Base-by-base conservation (phyloP, 2,329 filamentous ascomycete genomes). In the Ambrosiella beaveri region DNA sequence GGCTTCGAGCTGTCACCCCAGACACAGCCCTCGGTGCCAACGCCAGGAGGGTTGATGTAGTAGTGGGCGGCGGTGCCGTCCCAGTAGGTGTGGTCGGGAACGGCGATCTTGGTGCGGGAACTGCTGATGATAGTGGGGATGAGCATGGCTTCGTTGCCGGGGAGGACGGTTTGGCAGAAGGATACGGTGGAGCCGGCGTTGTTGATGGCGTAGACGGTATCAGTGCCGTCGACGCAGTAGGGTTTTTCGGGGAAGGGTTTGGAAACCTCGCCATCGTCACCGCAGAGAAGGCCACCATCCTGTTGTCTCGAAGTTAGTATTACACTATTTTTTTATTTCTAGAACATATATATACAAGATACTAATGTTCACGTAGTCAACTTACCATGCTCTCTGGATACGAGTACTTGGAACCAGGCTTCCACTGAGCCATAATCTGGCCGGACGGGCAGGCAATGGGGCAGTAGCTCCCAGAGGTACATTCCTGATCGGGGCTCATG, bases 121-220 rank as follows among this genome's bases (percentile, higher is more conserved):
- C 73, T 71, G 19, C 73, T 65, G 52, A 89, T 81, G 62, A 81
- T 69, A n/a, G 85, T 90, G 13, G 85, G 85, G 64, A 89, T 89
- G 63, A 89, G 74, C 85, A 90, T 90, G 61, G 83, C 83, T 71
- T 90, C 86, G 65, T 88, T 84, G 54, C 86, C 86, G 15, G 86
- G 86, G 61, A 89, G 70, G 12, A 88, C 83, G 3, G 86, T 90
- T 70, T 90, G 86, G 69, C 86, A 90, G 70, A 86, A 87, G 2
- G 86, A 80, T 57, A 88, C 77, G 12, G 75, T 66, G 40, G 73
- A 71, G 50, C 78, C 76, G 62, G 77, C 79, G 63, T 82, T 81
- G 72, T 88, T 90, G 61, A 81, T 73, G 40, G 77, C 85, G 59
- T 74, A 72, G 57, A 90, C 75, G 7, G 80, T 67, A 49, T 83